A percentile compares a stretch with the other conserved stretches of the same genome.
phyloP scores from a whole-genome alignment of 169 alveolate genomes.

The Eimeria maxima region DNA sequence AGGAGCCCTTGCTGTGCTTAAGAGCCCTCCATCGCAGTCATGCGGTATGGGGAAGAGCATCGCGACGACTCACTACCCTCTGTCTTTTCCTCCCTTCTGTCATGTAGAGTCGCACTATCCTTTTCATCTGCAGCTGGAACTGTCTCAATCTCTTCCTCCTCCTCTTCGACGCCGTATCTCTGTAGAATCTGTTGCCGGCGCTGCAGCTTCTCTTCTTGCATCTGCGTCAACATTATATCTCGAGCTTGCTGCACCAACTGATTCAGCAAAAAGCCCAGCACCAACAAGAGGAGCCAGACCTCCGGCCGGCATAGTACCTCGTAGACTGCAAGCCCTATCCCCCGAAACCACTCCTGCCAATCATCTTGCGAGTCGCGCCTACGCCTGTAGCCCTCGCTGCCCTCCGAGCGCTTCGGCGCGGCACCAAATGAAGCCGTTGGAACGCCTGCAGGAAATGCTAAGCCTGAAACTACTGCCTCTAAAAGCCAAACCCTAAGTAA shows the following conservation, averaged over 20 bases:
- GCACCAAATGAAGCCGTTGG: conserved; percentile 38
- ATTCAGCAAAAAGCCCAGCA: conserved; percentile 35
- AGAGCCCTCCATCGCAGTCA: neutral
- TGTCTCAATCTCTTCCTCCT: conserved; percentile 46
- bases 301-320: conserved; percentile 59
- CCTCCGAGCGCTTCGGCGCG: conserved; percentile 56
- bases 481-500: neutral
- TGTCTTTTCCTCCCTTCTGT: neutral
- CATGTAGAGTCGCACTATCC: neutral
- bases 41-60: neutral
- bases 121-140: conserved; percentile 3
- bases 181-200: conserved; percentile 43
- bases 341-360: neutral
- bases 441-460: neutral
- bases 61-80: neutral
- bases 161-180: conserved; percentile 50
- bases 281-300: conserved; percentile 52
- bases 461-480: neutral
- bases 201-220: conserved; percentile 33
- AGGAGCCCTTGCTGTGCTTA: conserved; percentile 1
- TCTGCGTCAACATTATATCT: neutral
- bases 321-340: neutral
- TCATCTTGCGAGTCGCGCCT: neutral
- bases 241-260: conserved; percentile 63
- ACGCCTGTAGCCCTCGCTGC: neutral